Evolutionary conservation across 345 rosid genomes (phyloP), one percentile per base, ranked within the genome.

Genomic region (Trapa incisa): DNA sequence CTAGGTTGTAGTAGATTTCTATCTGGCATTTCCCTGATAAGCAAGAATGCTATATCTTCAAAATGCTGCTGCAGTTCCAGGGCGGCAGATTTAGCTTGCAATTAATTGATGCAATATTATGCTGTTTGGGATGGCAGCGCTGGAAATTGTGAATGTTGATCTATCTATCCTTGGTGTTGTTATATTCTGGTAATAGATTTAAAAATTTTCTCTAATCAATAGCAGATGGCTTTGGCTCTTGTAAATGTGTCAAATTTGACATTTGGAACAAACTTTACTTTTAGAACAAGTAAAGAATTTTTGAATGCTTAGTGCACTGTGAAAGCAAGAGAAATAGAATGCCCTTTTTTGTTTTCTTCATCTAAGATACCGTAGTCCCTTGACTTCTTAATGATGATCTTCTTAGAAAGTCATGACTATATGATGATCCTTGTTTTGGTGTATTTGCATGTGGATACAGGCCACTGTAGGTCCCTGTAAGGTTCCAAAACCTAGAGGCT

Each of bases 381-480:
- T 4, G 43, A 2, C 43, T 41, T 41, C 43, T 41, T 41, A 41
- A 41, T 41, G 7, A 3, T 41, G 4, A 0, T 41, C 43, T 41
- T 41, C 43, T 41, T 8, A 41, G 43, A 32, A 6, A 58, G 33
- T 22, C 38, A 58, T 10, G 36, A 8, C 8, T 5, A n/a, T 32
- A 11, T 2, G 38, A 37, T 58, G 63, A 58, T 58, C 63, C 38
- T 33, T 0, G 4, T 9, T 36, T 64, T 6, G 1, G 37, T 58
- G 13, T 54, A 32, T 37, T 14, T 61, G 66, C 48, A 67, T 80
- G 72, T 79, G 75, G 73, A 73, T 78, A 73, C 92, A 91, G 99
- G 99, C 99, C 65, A 85, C 87, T 33, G 72, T 83, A 50, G 99
- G 99, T 73, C 92, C 94, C 71, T 95, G 99, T 80, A 89, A 84